Base-by-base conservation (phyloP, 805 yeast genomes). In the Candida insectalens region DNA sequence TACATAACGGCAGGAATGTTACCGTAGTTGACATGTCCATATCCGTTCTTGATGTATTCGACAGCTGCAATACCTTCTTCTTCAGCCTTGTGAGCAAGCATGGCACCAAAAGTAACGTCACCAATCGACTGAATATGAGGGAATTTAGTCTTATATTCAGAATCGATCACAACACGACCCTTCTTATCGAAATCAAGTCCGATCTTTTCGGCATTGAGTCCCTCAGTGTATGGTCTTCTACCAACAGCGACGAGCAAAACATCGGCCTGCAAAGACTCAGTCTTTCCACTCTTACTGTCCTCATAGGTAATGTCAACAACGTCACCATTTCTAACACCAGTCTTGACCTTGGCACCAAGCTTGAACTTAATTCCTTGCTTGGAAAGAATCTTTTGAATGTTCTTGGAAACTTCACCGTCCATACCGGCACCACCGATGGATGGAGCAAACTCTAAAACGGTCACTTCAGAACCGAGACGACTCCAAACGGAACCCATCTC, bases 31-130 rank as follows among this genome's bases (percentile, higher is more conserved):
- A 92, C 97, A 60, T 92, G 98, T 40, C 99, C 99, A 57, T 82
- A 83, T 46, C 97, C 98, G 47, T 63, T 63, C 70, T 85, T 85
- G 60, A 92, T 75, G 69, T 76, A 83, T 68, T 92, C 99, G 45
- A 73, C 97, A 46, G 95, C 97, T 38, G 99, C 99, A 49, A 92
- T 80, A 65, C 96, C 99, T 71, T 92, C 99, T 62, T 92, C 99
- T 71, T 92, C 99, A 43, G 99, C 99, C 73, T 92, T 92, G 74
- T 92, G 99, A 45, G 99, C 99, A 65, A 92, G 75, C 99, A 92
- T 92, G 51, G 95, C 89, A 50, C 99, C 99, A 52, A 84, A 92
- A 27, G 99, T 92, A 36, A 80, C 96, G 57, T 92, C 99, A 62
- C 99, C 99, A 62, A 92, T 84, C 53, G 87, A 94, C 64, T 95